Conservation (phyloP, 805 yeast species). For the Teunomyces barrocoloradensis region DNA sequence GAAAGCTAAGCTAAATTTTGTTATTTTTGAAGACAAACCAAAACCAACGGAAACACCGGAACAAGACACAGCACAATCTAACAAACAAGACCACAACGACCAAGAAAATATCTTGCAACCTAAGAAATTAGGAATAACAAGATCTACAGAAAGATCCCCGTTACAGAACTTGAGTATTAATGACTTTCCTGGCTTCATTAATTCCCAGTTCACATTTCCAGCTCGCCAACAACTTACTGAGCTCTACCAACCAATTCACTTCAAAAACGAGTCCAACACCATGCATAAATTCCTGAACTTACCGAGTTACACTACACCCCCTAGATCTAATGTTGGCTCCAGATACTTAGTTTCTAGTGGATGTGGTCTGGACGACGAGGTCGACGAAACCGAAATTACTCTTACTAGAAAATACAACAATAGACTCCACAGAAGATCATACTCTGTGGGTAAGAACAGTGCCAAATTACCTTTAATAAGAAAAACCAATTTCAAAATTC, state of each 20-base stretch:
- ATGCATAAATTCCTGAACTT: conserved; percentile 28
- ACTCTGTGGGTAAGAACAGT: conserved; percentile 40
- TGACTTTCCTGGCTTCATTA: conserved; percentile 29
- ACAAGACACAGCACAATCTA: conserved; percentile 8
- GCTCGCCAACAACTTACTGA: conserved; percentile 20
- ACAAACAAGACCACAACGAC: conserved; percentile 29
- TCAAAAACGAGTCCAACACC: conserved; percentile 25
- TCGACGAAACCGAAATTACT: conserved; percentile 19
- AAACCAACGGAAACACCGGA: background rate
- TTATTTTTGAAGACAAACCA: conserved; percentile 19
- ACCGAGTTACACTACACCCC: conserved; percentile 36
- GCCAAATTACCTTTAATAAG: conserved; percentile 32
- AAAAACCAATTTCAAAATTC: conserved; percentile 29
- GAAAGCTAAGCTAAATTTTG: conserved; percentile 17
- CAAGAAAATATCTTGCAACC: conserved; percentile 44
- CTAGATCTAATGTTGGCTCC: conserved; percentile 18
- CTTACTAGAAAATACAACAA: conserved; percentile 5
- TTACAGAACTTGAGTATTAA: conserved; percentile 27
- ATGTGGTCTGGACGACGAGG: conserved; percentile 8
- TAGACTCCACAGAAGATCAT: conserved; percentile 26
- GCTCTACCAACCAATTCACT: conserved; percentile 30
- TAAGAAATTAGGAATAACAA: conserved; percentile 6
- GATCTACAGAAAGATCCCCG: conserved; percentile 21
- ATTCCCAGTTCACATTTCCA: conserved; percentile 4
- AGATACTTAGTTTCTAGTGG: conserved; percentile 18